These are phyloP conservation scores for Phytopythium aichiense DNA, from an alignment of 352 stramenopile genomes.

Conservation along the genomic window DNA sequence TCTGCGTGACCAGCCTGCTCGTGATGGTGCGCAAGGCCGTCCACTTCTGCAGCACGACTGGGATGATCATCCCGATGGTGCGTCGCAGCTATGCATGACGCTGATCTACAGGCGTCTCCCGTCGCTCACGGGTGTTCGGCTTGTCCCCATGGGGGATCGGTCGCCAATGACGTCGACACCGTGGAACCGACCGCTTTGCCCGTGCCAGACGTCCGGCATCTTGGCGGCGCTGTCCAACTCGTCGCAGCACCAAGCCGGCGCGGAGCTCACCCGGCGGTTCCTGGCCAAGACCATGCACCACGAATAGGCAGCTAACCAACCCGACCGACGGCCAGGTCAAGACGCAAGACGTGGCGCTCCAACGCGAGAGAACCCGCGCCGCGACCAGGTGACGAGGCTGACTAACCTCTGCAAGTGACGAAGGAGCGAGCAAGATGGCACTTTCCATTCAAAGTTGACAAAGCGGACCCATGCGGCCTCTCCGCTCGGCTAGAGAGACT, in stretches of 20 bases:
- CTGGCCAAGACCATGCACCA: constrained; percentile 10
- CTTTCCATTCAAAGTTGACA: background rate
- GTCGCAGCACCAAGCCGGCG: constrained; percentile 9
- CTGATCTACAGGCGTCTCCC: background rate
- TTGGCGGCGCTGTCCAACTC: constrained; percentile 12
- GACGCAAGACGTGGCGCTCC: background rate
- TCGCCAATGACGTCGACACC: background rate
- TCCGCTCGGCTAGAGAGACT: background rate
- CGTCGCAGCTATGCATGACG: background rate
- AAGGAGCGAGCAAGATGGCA: background rate
- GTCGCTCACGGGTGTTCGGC: background rate
- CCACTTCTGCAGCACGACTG: constrained; percentile 18
- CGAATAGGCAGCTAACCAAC: background rate
- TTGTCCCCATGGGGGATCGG: background rate
- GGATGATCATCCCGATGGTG: constrained; percentile 13
- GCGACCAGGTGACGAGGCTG: too few relatives aligned
- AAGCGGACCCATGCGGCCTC: background rate
- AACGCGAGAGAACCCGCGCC: background rate
- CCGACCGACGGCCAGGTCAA: background rate
- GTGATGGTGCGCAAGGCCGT: constrained; percentile 18
- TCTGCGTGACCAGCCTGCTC: constrained; percentile 8
- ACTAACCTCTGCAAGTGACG: too few relatives aligned
- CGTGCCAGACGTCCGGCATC: constrained; percentile 4
- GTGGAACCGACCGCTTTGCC: constrained; percentile 1
- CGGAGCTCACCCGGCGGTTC: constrained; percentile 9